Evolutionary conservation across 345 rosid genomes (phyloP).

Genomic region (Abelmoschus esculentus): DNA sequence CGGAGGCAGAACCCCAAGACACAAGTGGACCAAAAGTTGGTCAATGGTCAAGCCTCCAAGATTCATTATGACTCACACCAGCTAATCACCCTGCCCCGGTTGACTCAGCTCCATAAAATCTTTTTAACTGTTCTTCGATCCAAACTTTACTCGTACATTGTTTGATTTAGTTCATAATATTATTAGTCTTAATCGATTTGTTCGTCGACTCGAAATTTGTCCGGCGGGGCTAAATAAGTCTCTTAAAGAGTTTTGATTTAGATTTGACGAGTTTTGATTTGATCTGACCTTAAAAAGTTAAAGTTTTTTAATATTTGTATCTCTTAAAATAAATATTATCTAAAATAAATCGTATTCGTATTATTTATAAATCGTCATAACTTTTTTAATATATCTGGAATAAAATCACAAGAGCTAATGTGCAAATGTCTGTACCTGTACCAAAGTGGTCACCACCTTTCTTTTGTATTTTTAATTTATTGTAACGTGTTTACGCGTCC

Average conservation of each 20-base stretch:
- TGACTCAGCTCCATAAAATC: background rate
- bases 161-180: background rate
- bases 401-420: background rate
- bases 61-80: background rate
- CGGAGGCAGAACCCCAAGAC: background rate
- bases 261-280: too few relatives aligned
- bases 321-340: too few relatives aligned
- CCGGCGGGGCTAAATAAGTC: background rate
- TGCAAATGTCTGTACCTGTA: background rate
- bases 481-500: background rate
- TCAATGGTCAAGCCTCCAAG: background rate
- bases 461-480: background rate
- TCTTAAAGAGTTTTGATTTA: too few relatives aligned
- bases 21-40: background rate
- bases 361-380: too few relatives aligned
- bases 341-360: too few relatives aligned
- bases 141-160: background rate
- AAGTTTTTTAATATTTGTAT: too few relatives aligned
- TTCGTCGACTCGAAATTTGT: background rate
- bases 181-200: background rate
- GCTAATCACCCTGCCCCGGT: background rate
- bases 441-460: constrained; percentile 3
- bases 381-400: background rate
- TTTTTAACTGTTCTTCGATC: background rate
- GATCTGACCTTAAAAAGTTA: too few relatives aligned